Evolutionary conservation across 75 land plant species (phyloP).

Genomic region (Gnetum montanum): DNA sequence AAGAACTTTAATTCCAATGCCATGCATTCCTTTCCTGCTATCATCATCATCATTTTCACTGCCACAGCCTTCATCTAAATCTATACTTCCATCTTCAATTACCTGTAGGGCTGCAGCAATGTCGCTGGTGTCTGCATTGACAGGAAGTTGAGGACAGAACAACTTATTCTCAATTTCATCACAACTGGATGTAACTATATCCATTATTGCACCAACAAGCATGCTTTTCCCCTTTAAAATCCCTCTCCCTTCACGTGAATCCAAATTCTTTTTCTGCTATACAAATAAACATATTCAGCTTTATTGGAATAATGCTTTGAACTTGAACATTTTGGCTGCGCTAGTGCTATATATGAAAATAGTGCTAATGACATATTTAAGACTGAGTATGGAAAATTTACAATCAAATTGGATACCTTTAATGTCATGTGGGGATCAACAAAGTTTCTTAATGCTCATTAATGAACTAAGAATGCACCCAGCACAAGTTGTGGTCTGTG

Average conservation of each 20-base stretch:
- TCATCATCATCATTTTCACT: conserved; percentile 45
- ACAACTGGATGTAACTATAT: conserved; percentile 78
- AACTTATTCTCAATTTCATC: conserved; percentile 29
- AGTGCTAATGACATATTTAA: too few species aligned
- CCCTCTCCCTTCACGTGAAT: conserved; percentile 12
- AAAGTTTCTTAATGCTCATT: too few species aligned
- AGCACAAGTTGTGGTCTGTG: too few species aligned
- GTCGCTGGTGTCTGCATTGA: conserved; percentile 57
- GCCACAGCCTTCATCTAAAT: conserved; percentile 45
- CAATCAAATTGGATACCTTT: too few species aligned
- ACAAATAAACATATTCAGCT: too few species aligned
- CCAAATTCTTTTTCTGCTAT: neutral
- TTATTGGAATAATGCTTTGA: too few species aligned
- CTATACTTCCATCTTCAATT: conserved; percentile 72
- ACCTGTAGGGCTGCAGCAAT: conserved; percentile 79
- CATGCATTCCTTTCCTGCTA: conserved; percentile 53
- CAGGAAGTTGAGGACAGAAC: conserved; percentile 62
- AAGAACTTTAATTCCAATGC: conserved; percentile 70
- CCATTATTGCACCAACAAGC: conserved; percentile 96
- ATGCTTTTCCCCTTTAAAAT: conserved; percentile 71
- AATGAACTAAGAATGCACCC: too few species aligned
- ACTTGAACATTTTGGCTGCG: too few species aligned
- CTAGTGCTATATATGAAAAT: too few species aligned
- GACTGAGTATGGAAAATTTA: too few species aligned
- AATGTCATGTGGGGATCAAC: too few species aligned